phyloP scores from a whole-genome alignment of 306 rosid species.

The Vigna radiata region DNA sequence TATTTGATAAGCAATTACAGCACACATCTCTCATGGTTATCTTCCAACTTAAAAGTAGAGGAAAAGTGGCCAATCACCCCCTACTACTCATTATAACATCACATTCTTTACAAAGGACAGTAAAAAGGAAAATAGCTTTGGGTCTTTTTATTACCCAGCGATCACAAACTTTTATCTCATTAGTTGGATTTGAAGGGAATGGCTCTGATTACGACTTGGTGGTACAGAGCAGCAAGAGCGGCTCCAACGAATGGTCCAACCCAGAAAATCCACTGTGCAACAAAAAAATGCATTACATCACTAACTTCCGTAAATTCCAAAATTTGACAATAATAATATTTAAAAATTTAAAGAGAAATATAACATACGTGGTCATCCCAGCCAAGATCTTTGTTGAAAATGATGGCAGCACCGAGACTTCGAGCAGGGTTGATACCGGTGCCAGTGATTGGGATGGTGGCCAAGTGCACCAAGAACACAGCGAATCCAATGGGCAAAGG shows the following conservation, averaged over 20 bases:
- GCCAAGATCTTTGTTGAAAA: slow-evolving; percentile 53
- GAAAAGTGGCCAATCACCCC: slow-evolving; percentile 39
- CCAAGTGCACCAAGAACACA: slow-evolving; percentile 61
- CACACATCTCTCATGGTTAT: slow-evolving; percentile 44
- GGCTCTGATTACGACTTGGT: slow-evolving; percentile 60
- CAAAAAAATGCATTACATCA: not conserved
- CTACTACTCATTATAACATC: slow-evolving; percentile 22
- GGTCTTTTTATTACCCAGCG: not conserved
- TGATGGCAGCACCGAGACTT: slow-evolving; percentile 56
- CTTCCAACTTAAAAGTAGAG: slow-evolving; percentile 51
- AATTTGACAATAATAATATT: too few relatives aligned
- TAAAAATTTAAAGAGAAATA: not conserved
- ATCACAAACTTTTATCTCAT: not conserved
- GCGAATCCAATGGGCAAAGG: slow-evolving; percentile 93
- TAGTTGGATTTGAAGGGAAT: slow-evolving; percentile 55
- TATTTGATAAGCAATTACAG: slow-evolving; percentile 23
- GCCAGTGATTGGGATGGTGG: slow-evolving; percentile 62
- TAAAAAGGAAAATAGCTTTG: not conserved
- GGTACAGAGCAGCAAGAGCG: slow-evolving; percentile 59
- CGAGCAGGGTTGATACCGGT: slow-evolving; percentile 59
- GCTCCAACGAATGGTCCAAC: slow-evolving; percentile 61
- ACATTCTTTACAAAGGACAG: slow-evolving; percentile 39
- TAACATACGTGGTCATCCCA: slow-evolving; percentile 56
- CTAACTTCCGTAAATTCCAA: not conserved
- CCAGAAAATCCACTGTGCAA: slow-evolving; percentile 61